Base-by-base conservation (phyloP, 257 asterid genomes). In the Petunia axillaris region DNA sequence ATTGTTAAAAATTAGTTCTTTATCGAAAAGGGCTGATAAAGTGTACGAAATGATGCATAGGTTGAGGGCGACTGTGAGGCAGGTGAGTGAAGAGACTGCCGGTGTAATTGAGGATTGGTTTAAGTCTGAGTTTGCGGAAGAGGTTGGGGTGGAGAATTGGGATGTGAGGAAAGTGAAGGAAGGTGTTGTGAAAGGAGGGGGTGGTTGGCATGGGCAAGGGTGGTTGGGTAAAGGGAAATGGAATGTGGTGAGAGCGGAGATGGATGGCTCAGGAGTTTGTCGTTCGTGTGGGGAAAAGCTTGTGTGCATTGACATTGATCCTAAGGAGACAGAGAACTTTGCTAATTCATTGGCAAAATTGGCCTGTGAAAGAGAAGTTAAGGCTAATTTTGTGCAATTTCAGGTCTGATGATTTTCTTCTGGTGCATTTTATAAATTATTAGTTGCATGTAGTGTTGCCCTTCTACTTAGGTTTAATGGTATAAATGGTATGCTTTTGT, bases 171-270 rank as follows among this genome's bases (percentile, higher is more conserved):
- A 85, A 80, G 99, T 96, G 86, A 90, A 82, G 83, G 88, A 83
- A 85, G 98, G 94, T 77, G 81, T 87, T 81, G 77, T 87, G 77
- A 93, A 91, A 83, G 99, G 98, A 77, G 99, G 99, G 73, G 99
- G 99, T 58, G 99, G 99, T 78, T 96, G 99, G 99, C 99, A 96
- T 68, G 98, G 99, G 38, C 95, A 89, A 73, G 99, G 99, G 62
- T 96, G 99, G 99, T 83, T 96, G 88, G 97, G 99, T 64, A 89
- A 67, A 85, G 98, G 97, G 81, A 83, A 83, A 44, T 96, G 98
- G 99, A 89, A 85, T 75, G 97, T 96, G 82, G 87, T 78, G 90
- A 88, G 95, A 84, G 91, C 93, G 6, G 82, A 64, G 57, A 89
- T 96, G 88, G 83, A 86, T 60, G 88, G 87, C 71, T 73, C 59